Evolutionary conservation across 441 rosid species (phyloP), one percentile per base, ranked within the genome.

Genomic region (Eutrema salsugineum): DNA sequence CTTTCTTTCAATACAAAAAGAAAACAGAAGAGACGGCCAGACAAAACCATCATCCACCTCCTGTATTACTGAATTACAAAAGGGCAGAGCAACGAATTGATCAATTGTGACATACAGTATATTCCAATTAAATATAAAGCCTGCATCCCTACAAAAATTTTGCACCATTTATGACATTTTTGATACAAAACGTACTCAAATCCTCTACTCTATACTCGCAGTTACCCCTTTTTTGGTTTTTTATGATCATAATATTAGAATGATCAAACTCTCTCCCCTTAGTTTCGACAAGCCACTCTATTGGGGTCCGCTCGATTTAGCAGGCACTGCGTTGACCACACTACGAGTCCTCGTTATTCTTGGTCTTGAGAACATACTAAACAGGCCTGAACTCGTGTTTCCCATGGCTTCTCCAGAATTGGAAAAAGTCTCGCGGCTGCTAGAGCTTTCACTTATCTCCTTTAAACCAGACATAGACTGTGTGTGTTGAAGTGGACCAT

Each of bases 311-410:
- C 77, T 57, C 12, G 86, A 76, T 66, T 73, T 67, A 24, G 73
- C 55, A 68, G 77, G 75, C 40, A 89, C 79, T 10, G 87, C 59
- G 63, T 53, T 83, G 54, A 85, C 61, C 51, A 79, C 84, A 57
- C 89, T 86, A 66, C 73, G 78, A 1, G 84, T 80, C 78, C 96
- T 89, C 19, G 36, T 49, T 36, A 93, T 72, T 60, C 85, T 76
- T 22, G 86, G 48, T 17, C 80, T 62, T 11, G 60, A 70, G 27
- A 70, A 63, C 68, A 75, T 49, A 57, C 89, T 60, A 35, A 71
- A 15, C 32, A 78, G 30, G 22, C 84, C 75, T 36, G 74, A 73
- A 70, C 85, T 67, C 10, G 58, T 57, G 58, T 64, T 75, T 62
- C 58, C 70, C 17, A 33, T 39, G 12, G 68, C 75, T 50, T 83